Conservation (phyloP, 1,284 basidiomycete genomes). For the Coniophora puteana region DNA sequence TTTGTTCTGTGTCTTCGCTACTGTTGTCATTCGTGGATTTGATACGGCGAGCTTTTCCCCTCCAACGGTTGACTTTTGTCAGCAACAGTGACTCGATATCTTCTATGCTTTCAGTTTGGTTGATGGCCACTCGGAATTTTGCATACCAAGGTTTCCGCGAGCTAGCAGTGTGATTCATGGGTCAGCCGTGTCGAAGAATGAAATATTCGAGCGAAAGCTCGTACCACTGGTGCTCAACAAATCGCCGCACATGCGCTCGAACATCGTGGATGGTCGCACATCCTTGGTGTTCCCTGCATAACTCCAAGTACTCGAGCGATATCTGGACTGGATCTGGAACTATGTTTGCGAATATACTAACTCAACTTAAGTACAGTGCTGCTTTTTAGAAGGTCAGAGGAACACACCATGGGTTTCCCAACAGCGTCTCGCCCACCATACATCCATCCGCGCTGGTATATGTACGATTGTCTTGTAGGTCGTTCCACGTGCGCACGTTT, state of each 20-base stretch:
- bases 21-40: too few relatives aligned
- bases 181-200: background rate
- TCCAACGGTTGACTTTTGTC: constrained; percentile 48
- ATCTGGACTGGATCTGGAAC: constrained; percentile 59
- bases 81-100: constrained; percentile 43
- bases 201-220: constrained; percentile 14
- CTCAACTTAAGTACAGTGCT: constrained; percentile 5
- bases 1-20: too few relatives aligned
- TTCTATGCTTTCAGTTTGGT: constrained; percentile 37
- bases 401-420: constrained; percentile 65
- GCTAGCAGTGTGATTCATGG: constrained; percentile 26
- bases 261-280: constrained; percentile 45
- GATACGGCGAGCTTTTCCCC: constrained; percentile 30
- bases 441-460: constrained; percentile 67
- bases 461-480: constrained; percentile 50
- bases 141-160: constrained; percentile 51
- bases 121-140: constrained; percentile 47
- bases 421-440: constrained; percentile 74
- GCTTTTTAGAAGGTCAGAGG: constrained; percentile 4
- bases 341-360: constrained; percentile 45
- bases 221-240: constrained; percentile 63
- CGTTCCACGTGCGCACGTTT: constrained; percentile 59
- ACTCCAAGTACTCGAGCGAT: constrained; percentile 57
- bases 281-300: constrained; percentile 46
- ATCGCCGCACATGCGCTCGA: constrained; percentile 57